A percentile compares a stretch with the other conserved stretches of the same genome.
Evolutionary conservation across 805 yeast species (phyloP).

Genomic region (Candida andamanensis): DNA sequence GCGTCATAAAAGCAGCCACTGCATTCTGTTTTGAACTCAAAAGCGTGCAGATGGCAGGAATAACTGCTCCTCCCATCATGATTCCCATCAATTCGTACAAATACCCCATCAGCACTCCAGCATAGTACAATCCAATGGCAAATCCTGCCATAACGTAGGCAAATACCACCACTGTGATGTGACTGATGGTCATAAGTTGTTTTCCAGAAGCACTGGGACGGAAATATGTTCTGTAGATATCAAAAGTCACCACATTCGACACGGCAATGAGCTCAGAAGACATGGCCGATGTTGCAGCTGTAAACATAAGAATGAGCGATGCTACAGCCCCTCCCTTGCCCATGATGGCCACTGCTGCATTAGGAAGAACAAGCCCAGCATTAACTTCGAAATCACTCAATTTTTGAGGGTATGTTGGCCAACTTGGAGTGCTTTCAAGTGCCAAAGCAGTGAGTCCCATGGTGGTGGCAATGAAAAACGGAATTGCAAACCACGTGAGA

Average conservation of each 20-base stretch:
- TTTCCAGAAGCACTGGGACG: conserved; percentile 77
- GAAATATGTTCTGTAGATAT: conserved; percentile 74
- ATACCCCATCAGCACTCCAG: conserved; percentile 82
- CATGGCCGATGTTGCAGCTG: conserved; percentile 92
- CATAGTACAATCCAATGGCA: conserved; percentile 76
- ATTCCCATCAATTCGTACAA: conserved; percentile 86
- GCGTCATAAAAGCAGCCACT: conserved; percentile 68
- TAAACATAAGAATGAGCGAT: conserved; percentile 70
- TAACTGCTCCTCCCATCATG: conserved; percentile 79
- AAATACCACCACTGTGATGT: conserved; percentile 53
- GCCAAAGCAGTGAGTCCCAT: conserved; percentile 84
- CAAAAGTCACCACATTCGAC: conserved; percentile 80
- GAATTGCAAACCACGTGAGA: conserved; percentile 86
- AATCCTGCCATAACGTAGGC: conserved; percentile 73
- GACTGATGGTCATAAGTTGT: conserved; percentile 64
- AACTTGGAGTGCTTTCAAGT: conserved; percentile 59
- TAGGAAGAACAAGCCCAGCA: conserved; percentile 77
- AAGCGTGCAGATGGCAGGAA: conserved; percentile 66
- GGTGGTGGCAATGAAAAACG: conserved; percentile 75
- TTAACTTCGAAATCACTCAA: conserved; percentile 64
- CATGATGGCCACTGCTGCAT: conserved; percentile 76
- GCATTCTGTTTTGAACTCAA: conserved; percentile 61
- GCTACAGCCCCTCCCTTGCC: conserved; percentile 90
- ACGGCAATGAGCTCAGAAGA: conserved; percentile 89
- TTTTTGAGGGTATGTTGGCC: conserved; percentile 75